phyloP scores from a whole-genome alignment of 2,329 filamentous ascomycete species.

The Ophiostoma triangulosporum region DNA sequence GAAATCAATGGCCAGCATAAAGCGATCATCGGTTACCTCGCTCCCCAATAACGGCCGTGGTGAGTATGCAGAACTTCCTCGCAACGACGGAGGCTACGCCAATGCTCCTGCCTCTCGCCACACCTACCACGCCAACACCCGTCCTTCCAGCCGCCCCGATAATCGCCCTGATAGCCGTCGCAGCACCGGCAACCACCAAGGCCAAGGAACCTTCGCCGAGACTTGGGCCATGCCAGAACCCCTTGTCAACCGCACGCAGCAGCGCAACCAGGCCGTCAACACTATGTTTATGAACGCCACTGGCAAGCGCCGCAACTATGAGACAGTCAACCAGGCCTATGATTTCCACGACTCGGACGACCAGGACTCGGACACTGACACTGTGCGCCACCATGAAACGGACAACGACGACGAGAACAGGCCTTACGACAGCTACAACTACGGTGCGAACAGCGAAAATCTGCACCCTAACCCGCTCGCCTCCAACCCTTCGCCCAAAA shows the following conservation, averaged over 20 bases:
- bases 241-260: slow-evolving; percentile 38
- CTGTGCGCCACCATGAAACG: slow-evolving; percentile 20
- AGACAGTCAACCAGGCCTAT: slow-evolving; percentile 32
- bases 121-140: slow-evolving; percentile 1
- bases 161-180: slow-evolving; percentile 6
- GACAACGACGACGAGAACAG: slow-evolving; percentile 19
- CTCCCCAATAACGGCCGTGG: slow-evolving; percentile 15
- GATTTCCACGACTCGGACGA: slow-evolving; percentile 18
- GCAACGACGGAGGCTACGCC: slow-evolving; percentile 24
- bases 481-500: slow-evolving; percentile 29
- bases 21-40: slow-evolving; percentile 29
- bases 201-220: slow-evolving; percentile 36
- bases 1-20: slow-evolving; percentile 20
- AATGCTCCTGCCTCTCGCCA: slow-evolving; percentile 12
- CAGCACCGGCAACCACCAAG: background rate
- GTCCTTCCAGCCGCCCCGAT: slow-evolving; percentile 9
- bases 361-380: slow-evolving; percentile 22
- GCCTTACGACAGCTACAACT: slow-evolving; percentile 13
- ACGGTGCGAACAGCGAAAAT: slow-evolving; percentile 16
- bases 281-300: slow-evolving; percentile 20
- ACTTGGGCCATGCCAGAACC: slow-evolving; percentile 42
- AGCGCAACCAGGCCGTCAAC: slow-evolving; percentile 33
- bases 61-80: slow-evolving; percentile 37
- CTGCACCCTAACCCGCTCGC: slow-evolving; percentile 39
- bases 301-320: slow-evolving; percentile 28